These are phyloP conservation scores for Cladosporium sp. DNA, from an alignment of 2,329 filamentous ascomycete genomes.

Conservation along the genomic window DNA sequence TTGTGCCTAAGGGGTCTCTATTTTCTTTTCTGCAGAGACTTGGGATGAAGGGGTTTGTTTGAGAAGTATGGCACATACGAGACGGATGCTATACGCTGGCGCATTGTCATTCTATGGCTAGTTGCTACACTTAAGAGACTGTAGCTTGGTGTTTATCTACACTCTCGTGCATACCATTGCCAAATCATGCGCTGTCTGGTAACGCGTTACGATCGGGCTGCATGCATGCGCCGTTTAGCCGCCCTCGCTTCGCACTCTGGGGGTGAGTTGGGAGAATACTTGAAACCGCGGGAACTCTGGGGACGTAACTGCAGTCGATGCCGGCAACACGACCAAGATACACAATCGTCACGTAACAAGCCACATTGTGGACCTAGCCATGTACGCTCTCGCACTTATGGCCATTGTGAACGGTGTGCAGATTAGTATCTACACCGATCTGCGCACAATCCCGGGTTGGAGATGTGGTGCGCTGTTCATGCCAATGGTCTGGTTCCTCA, in stretches of 20 bases:
- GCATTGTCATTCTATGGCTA: too few relatives aligned
- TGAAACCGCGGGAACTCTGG: background rate
- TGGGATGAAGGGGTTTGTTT: background rate
- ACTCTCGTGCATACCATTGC: too few relatives aligned
- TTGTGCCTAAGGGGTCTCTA: background rate
- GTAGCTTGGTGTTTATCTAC: too few relatives aligned
- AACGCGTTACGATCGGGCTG: background rate
- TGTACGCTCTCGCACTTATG: background rate
- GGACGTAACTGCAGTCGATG: background rate
- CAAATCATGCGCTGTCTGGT: too few relatives aligned
- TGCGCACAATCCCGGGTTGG: constrained; percentile 5
- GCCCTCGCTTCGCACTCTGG: background rate
- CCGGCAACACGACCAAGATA: background rate
- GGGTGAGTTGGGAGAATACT: background rate
- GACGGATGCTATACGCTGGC: too few relatives aligned
- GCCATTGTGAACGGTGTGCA: constrained; percentile 2
- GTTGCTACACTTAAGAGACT: too few relatives aligned
- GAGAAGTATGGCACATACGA: background rate
- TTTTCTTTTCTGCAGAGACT: background rate
- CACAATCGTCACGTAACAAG: background rate
- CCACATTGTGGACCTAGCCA: background rate
- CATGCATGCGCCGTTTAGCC: background rate
- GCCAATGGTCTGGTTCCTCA: constrained; percentile 7
- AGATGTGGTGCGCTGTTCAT: constrained; percentile 9
- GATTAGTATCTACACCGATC: constrained; percentile 1